Evolutionary conservation across 129 eudicot species (phyloP), one percentile per base, ranked within the genome.

Genomic region (Arctium lappa): DNA sequence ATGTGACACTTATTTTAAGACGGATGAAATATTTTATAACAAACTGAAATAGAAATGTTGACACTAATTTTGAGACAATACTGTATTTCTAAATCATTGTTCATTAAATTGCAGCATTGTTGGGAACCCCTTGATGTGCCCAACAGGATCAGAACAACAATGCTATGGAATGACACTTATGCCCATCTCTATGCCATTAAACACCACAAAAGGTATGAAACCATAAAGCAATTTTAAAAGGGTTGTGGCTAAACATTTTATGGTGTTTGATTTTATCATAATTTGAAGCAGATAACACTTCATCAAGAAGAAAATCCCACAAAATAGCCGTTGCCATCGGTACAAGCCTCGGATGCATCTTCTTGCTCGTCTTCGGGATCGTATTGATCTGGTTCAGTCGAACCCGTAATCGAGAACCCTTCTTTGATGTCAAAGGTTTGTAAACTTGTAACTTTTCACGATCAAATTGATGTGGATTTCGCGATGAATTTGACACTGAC

Each of bases 171-270:
- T 85, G 72, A 80, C 97, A 79, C 83, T 91, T 79, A 94, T 91
- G 88, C 98, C 98, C 39, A 87, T 91, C 82, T 91, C 98, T 70
- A 91, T 94, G 94, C 80, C 94, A 78, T 79, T 94, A 83, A 94
- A 91, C 85, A 86, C 82, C 79, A 84, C 98, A 76, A 87, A 78
- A 84, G 36, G 97, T 93, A 89, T 70, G 89, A 42, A 66, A 73
- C 69, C 46, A 74, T 66, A n/a, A 42, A 60, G 0, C 2, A 3
- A 78, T 8, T 8, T 46, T 3, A 71, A 75, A 34, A 76, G 15
- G 63, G 77, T 60, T 18, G 3, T 1, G 66, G 75, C 63, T 75
- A 80, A 40, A 84, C 6, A 46, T 34, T 72, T 76, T 39, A 78
- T 69, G 68, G n/a, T 65, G 44, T 72, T 77, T 78, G 15, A 38